Evolutionary conservation across 208 protist genomes (phyloP), one percentile per base, ranked within the genome.

Genomic region (Kentomonas sorsogonicus): DNA sequence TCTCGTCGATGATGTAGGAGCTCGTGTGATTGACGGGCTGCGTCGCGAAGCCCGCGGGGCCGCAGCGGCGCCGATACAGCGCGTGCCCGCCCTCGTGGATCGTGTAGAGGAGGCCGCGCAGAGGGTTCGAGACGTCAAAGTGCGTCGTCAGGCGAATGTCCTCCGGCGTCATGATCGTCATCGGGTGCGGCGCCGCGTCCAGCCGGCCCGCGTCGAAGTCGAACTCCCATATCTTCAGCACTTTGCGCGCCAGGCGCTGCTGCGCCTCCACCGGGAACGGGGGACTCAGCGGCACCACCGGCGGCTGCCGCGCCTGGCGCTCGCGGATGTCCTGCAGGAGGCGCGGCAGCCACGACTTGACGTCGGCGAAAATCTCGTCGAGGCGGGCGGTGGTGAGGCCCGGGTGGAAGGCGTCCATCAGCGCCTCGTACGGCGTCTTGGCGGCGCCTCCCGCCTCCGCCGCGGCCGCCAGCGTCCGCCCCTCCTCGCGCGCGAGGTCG

Each of bases 61-160:
- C 81, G 58, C 77, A 83, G 59, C 71, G 72, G 59, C 72, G 63
- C 68, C 87, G 80, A 59, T 90, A 93, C 45, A 74, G 63, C 5
- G 75, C 77, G 63, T 93, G 86, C 2, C 86, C 86, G 0, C 69
- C 77, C 53, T 91, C 83, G 59, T 94, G 85, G 36, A 96, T 83
- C 25, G 79, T 57, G 18, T 63, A 74, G 41, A 71, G 53, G 6
- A 95, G 61, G 36, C 63, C 65, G 36, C 73, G 55, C 0, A 40
- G 41, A 48, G 74, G 86, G 55, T 83, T 67, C 13, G 67, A 25
- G 20, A 62, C 62, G n/a, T 29, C 16, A 58, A 82, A 96, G 57
- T 73, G 67, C 3, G 79, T 88, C 3, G 91, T 93, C 50, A 96
- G 79, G 39, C 86, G 81, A 6, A 74, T 64, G 64, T 94, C 91